phyloP scores from a whole-genome alignment of 345 rosid genomes.

The Eucalyptus albens region DNA sequence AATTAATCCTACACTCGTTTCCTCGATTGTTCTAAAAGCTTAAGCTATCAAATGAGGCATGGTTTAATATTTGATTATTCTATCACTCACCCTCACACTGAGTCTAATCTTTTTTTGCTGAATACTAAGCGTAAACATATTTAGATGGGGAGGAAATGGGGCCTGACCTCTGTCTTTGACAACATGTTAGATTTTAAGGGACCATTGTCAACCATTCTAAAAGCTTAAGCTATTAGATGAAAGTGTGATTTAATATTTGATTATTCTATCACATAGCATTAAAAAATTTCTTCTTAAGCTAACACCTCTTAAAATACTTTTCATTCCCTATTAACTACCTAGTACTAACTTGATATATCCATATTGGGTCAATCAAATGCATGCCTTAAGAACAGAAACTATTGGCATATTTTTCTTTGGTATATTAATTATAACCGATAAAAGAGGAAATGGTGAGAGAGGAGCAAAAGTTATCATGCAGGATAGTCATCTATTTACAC shows the following conservation, averaged over 20 bases:
- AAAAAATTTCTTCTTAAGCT: neutral
- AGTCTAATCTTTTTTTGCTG: neutral
- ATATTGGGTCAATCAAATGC: neutral
- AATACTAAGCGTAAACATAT: neutral
- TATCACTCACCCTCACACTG: neutral
- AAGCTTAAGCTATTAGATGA: neutral
- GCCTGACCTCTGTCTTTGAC: too few relatives aligned
- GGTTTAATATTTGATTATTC: neutral
- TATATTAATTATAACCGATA: neutral
- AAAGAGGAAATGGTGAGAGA: neutral
- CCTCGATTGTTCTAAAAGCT: neutral
- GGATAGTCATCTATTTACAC: neutral
- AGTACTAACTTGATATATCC: neutral
- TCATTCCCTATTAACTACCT: neutral
- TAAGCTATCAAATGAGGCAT: neutral
- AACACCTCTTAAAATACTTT: neutral
- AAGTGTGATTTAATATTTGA: neutral
- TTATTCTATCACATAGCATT: neutral
- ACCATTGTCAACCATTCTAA: neutral
- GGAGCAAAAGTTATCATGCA: neutral
- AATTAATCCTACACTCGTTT: neutral
- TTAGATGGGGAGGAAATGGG: neutral
- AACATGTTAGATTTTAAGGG: neutral
- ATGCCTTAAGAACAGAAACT: neutral
- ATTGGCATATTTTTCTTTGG: neutral